Conservation (phyloP, 2,329 filamentous ascomycete genomes). For the Exophiala calicioides region DNA sequence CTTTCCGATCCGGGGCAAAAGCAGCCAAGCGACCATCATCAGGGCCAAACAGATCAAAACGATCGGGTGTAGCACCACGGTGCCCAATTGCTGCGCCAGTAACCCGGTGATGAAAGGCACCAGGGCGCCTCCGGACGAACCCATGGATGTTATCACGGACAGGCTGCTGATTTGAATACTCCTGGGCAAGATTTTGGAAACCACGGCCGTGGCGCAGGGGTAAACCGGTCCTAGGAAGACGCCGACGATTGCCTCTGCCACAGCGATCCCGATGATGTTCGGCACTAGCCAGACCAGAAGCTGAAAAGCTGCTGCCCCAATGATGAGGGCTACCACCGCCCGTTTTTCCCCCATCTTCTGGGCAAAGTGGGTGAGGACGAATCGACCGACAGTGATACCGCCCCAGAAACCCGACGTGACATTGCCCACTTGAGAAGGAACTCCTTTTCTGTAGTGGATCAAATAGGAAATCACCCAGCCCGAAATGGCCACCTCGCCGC, state of each 20-base stretch:
- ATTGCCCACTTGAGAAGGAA: slow-evolving; percentile 73
- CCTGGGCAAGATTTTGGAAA: slow-evolving; percentile 37
- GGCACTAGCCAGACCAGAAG: slow-evolving; percentile 34
- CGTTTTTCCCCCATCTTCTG: slow-evolving; percentile 68
- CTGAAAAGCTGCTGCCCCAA: slow-evolving; percentile 56
- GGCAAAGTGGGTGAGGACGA: slow-evolving; percentile 67
- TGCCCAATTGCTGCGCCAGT: slow-evolving; percentile 49
- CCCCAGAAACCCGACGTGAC: slow-evolving; percentile 66
- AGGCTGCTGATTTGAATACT: slow-evolving; percentile 44
- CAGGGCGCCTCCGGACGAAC: slow-evolving; percentile 45
- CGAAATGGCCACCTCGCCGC: slow-evolving; percentile 78
- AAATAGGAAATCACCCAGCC: slow-evolving; percentile 88
- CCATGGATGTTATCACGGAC: slow-evolving; percentile 43
- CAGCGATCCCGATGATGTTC: slow-evolving; percentile 48
- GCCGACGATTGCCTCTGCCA: slow-evolving; percentile 68
- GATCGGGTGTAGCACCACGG: slow-evolving; percentile 55
- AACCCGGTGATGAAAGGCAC: slow-evolving; percentile 52
- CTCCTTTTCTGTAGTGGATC: slow-evolving; percentile 69
- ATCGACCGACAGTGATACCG: slow-evolving; percentile 75
- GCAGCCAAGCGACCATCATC: slow-evolving; percentile 57
- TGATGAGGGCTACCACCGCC: slow-evolving; percentile 65
- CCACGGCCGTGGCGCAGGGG: slow-evolving; percentile 56
- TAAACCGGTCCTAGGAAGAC: slow-evolving; percentile 77
- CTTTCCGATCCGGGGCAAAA: slow-evolving; percentile 54
- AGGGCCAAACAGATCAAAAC: slow-evolving; percentile 56